Evolutionary conservation across 1,139 yeast genomes (phyloP), one percentile per base, ranked within the genome.

Genomic region (Meyerozyma athensensis): DNA sequence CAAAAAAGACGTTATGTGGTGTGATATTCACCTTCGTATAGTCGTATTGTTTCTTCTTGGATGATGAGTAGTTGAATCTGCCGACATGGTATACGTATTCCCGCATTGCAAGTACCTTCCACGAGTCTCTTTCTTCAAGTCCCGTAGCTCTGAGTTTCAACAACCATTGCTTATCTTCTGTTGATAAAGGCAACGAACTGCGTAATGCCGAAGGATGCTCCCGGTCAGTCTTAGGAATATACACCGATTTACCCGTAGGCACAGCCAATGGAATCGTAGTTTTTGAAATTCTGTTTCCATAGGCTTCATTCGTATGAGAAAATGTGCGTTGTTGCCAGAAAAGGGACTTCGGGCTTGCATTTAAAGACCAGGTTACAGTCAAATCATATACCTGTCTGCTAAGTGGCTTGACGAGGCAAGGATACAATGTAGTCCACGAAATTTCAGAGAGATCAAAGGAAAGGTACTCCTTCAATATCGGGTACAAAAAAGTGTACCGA

Each of bases 101-200:
- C 40, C 90, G 68, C 37, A 87, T 53, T 7, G 75, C 74, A 26
- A 80, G 78, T 5, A 92, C 63, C 58, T 90, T 92, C 97, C 97
- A 90, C 17, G 86, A 53, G 37, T 89, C 95, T 10, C 68, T 72
- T 13, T 79, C 85, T 14, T 69, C 72, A 35, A 90, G 63, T 0
- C 97, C 97, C 13, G 85, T 68, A 2, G 81, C 70, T 38, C 77
- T 74, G 36, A 92, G 63, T 44, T 81, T 77, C 24, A 76, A 75
- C 16, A 87, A 62, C 89, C 95, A 87, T 32, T 75, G 74, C 44
- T 77, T 76, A 56, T 92, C 98, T 41, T 82, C 92, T 2, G 72
- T 66, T 10, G 79, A 74, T 17, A 75, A 48, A 0, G 68, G 63
- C 13, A 55, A 43, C 7, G 42, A 31, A 36, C 46, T 48, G 4